Evolutionary conservation across 768 basidiomycete genomes (phyloP).

Genomic region (Tylopilus cervinicoccineus): DNA sequence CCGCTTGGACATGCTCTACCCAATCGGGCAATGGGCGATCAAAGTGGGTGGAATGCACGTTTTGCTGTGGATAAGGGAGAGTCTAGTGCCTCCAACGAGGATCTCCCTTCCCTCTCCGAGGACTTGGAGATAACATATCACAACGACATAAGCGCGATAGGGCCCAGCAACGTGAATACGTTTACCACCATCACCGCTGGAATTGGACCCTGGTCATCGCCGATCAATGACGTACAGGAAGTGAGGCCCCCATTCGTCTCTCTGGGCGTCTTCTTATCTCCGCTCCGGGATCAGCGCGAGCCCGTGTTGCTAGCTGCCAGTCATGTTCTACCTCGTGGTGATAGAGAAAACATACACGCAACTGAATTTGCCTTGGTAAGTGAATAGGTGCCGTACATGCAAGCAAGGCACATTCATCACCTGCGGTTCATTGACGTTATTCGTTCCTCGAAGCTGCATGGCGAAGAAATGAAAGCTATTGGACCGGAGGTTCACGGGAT

Average conservation of each 20-base stretch:
- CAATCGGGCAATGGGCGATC: conserved; percentile 13
- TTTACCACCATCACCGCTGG: background rate
- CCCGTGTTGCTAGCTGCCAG: conserved; percentile 6
- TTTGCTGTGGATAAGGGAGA: conserved; percentile 8
- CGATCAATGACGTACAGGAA: conserved; percentile 15
- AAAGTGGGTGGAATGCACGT: conserved; percentile 11
- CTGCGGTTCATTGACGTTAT: background rate
- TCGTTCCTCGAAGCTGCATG: conserved; percentile 10
- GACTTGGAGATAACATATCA: conserved; percentile 9
- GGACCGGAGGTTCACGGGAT: background rate
- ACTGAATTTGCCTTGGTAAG: conserved; percentile 15
- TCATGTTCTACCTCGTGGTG: conserved; percentile 14
- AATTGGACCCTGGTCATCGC: conserved; percentile 3
- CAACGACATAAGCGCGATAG: background rate
- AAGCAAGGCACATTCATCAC: conserved; percentile 3
- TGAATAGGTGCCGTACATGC: conserved; percentile 4
- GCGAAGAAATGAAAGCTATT: background rate
- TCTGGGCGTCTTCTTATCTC: conserved; percentile 28
- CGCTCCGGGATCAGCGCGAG: conserved; percentile 16
- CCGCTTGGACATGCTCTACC: conserved; percentile 3
- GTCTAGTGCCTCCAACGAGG: conserved; percentile 10
- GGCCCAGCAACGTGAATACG: conserved; percentile 8
- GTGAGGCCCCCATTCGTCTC: conserved; percentile 15
- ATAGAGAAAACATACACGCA: conserved; percentile 8
- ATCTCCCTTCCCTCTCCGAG: conserved; percentile 5